A percentile compares a stretch with the other conserved stretches of the same genome.
Conservation (phyloP, 2,329 filamentous ascomycete genomes). For the Colletotrichum cordylinicola region DNA sequence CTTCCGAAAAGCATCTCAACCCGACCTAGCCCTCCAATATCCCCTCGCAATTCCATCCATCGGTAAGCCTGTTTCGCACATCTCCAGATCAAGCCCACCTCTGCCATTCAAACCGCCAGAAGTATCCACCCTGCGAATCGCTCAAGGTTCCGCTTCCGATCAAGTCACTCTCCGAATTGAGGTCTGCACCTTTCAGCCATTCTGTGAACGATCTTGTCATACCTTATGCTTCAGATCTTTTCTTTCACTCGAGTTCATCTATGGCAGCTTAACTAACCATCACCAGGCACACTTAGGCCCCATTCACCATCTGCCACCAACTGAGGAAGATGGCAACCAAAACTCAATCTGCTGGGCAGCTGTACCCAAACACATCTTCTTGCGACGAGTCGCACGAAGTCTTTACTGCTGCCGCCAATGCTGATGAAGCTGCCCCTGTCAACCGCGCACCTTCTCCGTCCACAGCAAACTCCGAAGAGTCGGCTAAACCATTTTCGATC, state of each 20-base stretch:
- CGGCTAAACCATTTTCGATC: not conserved
- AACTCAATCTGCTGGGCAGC: not conserved
- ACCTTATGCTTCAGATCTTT: accelerated
- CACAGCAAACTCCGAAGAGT: not conserved
- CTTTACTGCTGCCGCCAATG: not conserved
- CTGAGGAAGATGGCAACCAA: not conserved
- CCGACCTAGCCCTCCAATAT: not conserved
- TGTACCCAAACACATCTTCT: not conserved
- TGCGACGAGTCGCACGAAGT: accelerated
- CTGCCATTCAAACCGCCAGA: not conserved
- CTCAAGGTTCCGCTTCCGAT: not conserved
- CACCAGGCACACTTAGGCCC: accelerated
- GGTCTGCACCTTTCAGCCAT: not conserved
- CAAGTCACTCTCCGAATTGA: not conserved
- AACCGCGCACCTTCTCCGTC: not conserved
- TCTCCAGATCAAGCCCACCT: not conserved
- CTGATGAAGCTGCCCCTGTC: not conserved
- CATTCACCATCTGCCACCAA: not conserved
- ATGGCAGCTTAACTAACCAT: not conserved
- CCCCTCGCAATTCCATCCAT: not conserved
- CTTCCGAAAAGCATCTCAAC: not conserved
- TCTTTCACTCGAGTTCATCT: not conserved
- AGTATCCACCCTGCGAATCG: not conserved
- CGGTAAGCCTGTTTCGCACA: not conserved
- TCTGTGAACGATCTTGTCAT: not conserved